Percentiles rank a stretch among this genome's conserved stretches.
Evolutionary conservation across 495 filamentous ascomycete genomes (phyloP).

Genomic region (Penicillium malachiteum): DNA sequence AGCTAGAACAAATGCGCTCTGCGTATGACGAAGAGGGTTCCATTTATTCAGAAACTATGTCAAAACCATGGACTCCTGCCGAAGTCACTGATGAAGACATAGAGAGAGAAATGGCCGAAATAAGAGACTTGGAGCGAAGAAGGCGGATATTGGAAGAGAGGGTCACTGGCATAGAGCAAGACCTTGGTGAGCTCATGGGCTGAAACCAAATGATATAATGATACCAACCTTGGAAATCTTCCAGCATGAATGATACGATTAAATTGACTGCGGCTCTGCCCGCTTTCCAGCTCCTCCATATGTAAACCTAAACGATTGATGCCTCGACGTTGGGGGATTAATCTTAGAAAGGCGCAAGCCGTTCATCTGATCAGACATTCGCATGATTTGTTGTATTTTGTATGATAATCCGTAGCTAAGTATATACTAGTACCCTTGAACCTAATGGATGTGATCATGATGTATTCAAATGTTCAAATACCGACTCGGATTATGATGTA

Average conservation of each 20-base stretch:
- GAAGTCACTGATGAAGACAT: constrained; percentile 72
- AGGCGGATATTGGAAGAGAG: constrained; percentile 75
- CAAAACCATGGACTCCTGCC: constrained; percentile 44
- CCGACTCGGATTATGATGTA: no score
- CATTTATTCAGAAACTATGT: constrained; percentile 34
- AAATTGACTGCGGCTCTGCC: no score
- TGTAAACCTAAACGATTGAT: no score
- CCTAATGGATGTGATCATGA: no score
- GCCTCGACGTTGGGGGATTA: no score
- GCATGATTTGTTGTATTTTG: no score
- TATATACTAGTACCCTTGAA: no score
- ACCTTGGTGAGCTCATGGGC: constrained; percentile 65
- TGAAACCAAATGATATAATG: constrained; percentile 29
- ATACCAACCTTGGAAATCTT: neutral
- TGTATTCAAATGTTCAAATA: no score
- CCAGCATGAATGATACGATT: neutral
- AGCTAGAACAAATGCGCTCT: constrained; percentile 72
- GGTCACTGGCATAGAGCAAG: constrained; percentile 75
- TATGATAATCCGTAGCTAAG: no score
- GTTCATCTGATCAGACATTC: no score
- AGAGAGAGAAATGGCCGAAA: constrained; percentile 89
- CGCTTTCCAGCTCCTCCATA: no score
- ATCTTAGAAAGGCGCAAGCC: no score
- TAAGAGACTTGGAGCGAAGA: constrained; percentile 94
- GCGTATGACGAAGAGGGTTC: constrained; percentile 42